Conservation (phyloP, 345 rosid species). For the Viola odorata region DNA sequence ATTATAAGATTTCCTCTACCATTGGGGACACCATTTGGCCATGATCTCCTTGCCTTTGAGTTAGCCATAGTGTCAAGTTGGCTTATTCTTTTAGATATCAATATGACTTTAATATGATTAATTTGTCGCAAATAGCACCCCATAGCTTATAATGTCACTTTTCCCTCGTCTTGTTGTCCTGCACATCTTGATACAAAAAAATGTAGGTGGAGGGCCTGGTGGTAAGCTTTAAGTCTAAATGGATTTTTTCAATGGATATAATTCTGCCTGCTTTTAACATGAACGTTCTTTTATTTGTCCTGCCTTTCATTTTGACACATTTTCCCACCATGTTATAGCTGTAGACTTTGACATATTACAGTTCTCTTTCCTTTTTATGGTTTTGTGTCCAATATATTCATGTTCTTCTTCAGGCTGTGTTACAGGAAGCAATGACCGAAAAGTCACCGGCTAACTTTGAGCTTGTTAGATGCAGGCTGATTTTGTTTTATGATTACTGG, state of each 20-base stretch:
- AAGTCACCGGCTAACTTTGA: constrained; percentile 37
- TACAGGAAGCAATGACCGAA: constrained; percentile 37
- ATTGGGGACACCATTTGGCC: too few relatives aligned
- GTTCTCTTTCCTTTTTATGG: constrained; percentile 1
- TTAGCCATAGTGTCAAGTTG: too few relatives aligned
- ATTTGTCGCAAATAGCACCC: too few relatives aligned
- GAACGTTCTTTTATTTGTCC: neutral
- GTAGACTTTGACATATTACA: too few relatives aligned
- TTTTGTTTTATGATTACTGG: constrained; percentile 83
- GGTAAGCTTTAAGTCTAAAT: neutral
- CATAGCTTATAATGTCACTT: too few relatives aligned
- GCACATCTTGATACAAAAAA: too few relatives aligned
- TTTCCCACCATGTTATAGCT: constrained; percentile 8
- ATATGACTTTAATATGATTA: too few relatives aligned
- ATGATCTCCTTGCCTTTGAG: too few relatives aligned
- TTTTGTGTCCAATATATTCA: constrained; percentile 6
- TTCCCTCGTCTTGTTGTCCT: too few relatives aligned
- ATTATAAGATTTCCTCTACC: too few relatives aligned
- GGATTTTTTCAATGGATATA: neutral
- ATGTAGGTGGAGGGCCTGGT: too few relatives aligned
- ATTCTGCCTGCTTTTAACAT: neutral
- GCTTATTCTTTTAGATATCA: too few relatives aligned
- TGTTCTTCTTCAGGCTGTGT: constrained; percentile 41
- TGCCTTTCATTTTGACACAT: neutral
- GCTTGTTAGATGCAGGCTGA: constrained; percentile 71